Evolutionary conservation across 1,139 yeast genomes (phyloP).

Genomic region (Magnusiomyces clavatus): DNA sequence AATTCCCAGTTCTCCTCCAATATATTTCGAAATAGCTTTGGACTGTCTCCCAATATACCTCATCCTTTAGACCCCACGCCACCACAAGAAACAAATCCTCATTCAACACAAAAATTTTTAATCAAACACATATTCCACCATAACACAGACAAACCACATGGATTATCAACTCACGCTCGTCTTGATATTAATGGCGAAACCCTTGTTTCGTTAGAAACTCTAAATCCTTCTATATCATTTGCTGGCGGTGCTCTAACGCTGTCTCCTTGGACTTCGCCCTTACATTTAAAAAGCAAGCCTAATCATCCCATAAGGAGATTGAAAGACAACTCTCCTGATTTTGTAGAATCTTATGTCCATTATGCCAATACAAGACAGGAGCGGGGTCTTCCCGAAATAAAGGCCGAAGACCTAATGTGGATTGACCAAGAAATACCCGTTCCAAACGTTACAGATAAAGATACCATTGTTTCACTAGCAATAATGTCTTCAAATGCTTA

Average conservation of each 20-base stretch:
- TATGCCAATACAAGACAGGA: slow-evolving; percentile 39
- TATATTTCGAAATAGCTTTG: background rate
- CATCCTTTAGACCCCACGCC: background rate
- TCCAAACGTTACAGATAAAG: slow-evolving; percentile 70
- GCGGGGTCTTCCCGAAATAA: slow-evolving; percentile 14
- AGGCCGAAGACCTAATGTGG: slow-evolving; percentile 26
- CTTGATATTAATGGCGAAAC: slow-evolving; percentile 5
- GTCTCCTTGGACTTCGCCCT: slow-evolving; percentile 7
- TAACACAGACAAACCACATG: slow-evolving; percentile 11
- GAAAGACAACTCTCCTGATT: slow-evolving; percentile 52
- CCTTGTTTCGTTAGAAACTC: background rate
- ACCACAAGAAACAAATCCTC: background rate
- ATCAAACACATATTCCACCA: slow-evolving; percentile 12
- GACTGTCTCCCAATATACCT: background rate
- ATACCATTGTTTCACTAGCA: slow-evolving; percentile 69
- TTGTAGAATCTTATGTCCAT: slow-evolving; percentile 55
- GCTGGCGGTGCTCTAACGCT: background rate
- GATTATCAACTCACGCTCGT: slow-evolving; percentile 7
- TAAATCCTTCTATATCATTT: background rate
- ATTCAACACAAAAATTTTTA: background rate
- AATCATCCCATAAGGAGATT: slow-evolving; percentile 38
- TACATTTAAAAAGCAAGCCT: background rate
- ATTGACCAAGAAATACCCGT: slow-evolving; percentile 35
- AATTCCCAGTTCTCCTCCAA: background rate
- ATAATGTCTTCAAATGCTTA: slow-evolving; percentile 89